These are phyloP conservation scores for Gastrodia elata DNA, from an alignment of 106 monocot genomes.

Conservation along the genomic window DNA sequence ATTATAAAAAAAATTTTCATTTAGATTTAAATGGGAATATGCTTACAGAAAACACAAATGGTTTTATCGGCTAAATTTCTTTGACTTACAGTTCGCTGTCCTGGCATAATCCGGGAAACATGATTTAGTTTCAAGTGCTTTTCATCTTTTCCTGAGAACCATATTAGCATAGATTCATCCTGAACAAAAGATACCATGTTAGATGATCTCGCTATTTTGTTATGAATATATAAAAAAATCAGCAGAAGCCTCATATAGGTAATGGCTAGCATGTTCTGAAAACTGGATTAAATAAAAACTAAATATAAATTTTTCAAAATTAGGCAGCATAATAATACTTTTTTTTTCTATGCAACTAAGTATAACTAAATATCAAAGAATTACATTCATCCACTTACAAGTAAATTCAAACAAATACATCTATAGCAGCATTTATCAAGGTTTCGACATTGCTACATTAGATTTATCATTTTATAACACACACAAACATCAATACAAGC, in stretches of 20 bases:
- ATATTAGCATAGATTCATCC: slow-evolving; percentile 92
- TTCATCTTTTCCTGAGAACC: slow-evolving; percentile 98
- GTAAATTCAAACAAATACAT: no score
- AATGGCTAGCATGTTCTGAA: neutral
- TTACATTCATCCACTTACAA: no score
- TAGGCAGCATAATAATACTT: neutral
- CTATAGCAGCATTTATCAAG: no score
- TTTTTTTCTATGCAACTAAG: neutral
- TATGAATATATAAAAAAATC: neutral
- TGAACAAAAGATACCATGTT: slow-evolving; percentile 28
- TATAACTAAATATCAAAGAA: neutral
- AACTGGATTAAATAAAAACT: neutral
- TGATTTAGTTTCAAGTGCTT: slow-evolving; percentile 90
- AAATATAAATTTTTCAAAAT: neutral
- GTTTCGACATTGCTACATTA: no score
- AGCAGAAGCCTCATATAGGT: neutral
- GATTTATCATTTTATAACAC: no score
- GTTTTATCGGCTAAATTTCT: neutral
- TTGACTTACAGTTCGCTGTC: slow-evolving; percentile 79
- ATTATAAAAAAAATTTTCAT: neutral
- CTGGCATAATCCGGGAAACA: slow-evolving; percentile 97
- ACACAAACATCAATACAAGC: no score
- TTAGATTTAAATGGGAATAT: neutral
- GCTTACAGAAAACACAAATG: neutral
- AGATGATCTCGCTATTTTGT: neutral